phyloP scores from a whole-genome alignment of 352 stramenopile species.

The Phytophthora lateralis region DNA sequence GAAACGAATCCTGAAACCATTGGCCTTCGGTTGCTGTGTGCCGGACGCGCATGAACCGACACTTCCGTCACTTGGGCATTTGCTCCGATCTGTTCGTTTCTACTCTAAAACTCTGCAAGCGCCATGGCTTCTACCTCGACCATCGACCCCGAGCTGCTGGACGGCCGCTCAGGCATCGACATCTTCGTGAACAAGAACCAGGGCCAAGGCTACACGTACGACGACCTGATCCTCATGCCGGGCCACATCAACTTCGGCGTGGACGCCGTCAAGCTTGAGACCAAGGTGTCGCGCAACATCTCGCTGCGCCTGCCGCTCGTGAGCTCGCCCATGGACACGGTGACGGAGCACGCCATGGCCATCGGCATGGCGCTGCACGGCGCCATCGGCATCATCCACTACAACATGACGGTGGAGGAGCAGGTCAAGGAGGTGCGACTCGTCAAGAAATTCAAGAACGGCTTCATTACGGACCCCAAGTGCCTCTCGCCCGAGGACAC shows the following conservation, averaged over 20 bases:
- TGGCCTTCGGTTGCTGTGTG: conserved; percentile 36
- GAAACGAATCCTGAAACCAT: conserved; percentile 48
- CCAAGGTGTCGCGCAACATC: conserved; percentile 95
- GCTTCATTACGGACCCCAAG: conserved; percentile 99
- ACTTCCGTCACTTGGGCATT: conserved; percentile 48
- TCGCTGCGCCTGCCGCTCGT: conserved; percentile 95
- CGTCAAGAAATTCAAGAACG: conserved; percentile 99
- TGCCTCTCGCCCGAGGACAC: conserved; percentile 96
- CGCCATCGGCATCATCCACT: conserved; percentile 99
- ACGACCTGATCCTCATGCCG: conserved; percentile 83
- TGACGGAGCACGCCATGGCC: conserved; percentile 99
- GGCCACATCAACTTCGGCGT: conserved; percentile 82
- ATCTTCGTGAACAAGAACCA: conserved; percentile 91
- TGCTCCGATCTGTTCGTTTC: conserved; percentile 19
- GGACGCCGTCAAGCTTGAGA: conserved; percentile 93
- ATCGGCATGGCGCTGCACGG: conserved; percentile 99
- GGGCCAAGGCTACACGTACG: conserved; percentile 82
- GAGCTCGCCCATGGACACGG: conserved; percentile 99
- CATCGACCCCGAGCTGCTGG: conserved; percentile 62
- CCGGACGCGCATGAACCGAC: conserved; percentile 26
- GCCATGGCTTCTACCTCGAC: conserved; percentile 13
- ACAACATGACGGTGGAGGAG: conserved; percentile 99
- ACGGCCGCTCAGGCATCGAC: conserved; percentile 79
- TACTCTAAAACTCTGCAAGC: background rate
- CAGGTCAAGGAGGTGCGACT: conserved; percentile 94